Conservation (phyloP, 2,329 filamentous ascomycete species). For the Diaporthe eres region DNA sequence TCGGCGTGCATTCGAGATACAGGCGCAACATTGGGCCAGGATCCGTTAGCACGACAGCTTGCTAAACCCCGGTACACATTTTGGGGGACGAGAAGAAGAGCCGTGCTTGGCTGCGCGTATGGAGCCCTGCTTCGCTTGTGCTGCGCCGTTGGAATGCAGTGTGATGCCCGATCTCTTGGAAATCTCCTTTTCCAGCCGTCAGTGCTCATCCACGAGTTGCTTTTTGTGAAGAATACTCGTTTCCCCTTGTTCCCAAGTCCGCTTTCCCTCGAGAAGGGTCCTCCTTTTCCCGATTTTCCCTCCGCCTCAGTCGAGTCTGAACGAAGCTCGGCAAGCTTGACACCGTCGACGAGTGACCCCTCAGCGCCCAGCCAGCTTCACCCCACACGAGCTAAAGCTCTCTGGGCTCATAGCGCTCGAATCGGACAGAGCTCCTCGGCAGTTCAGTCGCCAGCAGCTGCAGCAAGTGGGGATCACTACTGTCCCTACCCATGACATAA, state of each 20-base stretch:
- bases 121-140: not conserved
- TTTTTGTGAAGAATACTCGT: not conserved
- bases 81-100: constrained; percentile 25
- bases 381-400: constrained; percentile 26
- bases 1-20: constrained; percentile 13
- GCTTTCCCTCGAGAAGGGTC: not conserved
- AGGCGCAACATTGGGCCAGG: constrained; percentile 36
- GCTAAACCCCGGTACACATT: not conserved
- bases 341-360: not conserved
- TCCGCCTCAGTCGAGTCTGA: not conserved
- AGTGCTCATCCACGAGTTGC: not conserved
- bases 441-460: not conserved
- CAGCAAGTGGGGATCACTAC: not conserved
- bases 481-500: not conserved
- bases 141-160: constrained; percentile 30
- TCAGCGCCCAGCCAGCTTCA: constrained; percentile 30
- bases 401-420: not conserved
- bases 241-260: not conserved
- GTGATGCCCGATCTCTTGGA: constrained; percentile 6
- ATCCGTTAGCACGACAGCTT: constrained; percentile 27
- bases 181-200: constrained; percentile 25
- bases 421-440: not conserved
- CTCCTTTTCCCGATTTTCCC: not conserved
- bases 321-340: not conserved
- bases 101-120: constrained; percentile 5